Base-by-base conservation (phyloP, 2,329 filamentous ascomycete species). In the Exophiala phaeomuriformis region DNA sequence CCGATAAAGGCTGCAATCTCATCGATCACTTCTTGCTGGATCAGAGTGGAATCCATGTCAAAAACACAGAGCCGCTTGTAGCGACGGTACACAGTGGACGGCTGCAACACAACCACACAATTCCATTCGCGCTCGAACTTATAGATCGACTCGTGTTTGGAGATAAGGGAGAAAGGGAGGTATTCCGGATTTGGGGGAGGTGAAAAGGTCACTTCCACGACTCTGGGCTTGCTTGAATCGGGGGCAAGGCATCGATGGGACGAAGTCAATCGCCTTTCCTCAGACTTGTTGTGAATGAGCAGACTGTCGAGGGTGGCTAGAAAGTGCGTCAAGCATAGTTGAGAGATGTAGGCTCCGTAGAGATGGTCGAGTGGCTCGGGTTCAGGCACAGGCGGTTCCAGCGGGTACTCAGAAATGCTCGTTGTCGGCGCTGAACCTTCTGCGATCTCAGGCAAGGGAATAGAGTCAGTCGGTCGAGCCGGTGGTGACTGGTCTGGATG, bases 1-100 rank as follows among this genome's bases (percentile, higher is more conserved):
- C 89, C 88, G 1, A 95, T 82, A 36, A 86, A 86, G 50, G 86
- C 83, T 3, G 93, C 93, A 52, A 98, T 84, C 64, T 97, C 84
- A 69, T 98, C 93, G 67, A 98, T 97, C 56, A 96, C 90, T 73
- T 98, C 93, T 69, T 98, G 90, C 50, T 91, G 86, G 68, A 98
- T 97, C 56, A 98, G 79, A 0, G 93, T 98, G 69, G 86, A 93
- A 73, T 98, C 93, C 93, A 98, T 98, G 70, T 98, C 93, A 66
- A 98, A 98, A 32, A 96, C 88, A 2, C 91, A 90, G 7, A 97
- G 77, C 5, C 91, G 82, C 61, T 90, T 90, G 70, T 94, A 82
- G 30, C 85, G 80, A 54, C 89, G 78, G 75, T 85, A 89, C 32
- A 91, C 76, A 31, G 75, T 80, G 66, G 91, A 87, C 39, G 71